These are phyloP conservation scores for Globisporangium lucens DNA, from an alignment of 352 stramenopile species.

Conservation along the genomic window DNA sequence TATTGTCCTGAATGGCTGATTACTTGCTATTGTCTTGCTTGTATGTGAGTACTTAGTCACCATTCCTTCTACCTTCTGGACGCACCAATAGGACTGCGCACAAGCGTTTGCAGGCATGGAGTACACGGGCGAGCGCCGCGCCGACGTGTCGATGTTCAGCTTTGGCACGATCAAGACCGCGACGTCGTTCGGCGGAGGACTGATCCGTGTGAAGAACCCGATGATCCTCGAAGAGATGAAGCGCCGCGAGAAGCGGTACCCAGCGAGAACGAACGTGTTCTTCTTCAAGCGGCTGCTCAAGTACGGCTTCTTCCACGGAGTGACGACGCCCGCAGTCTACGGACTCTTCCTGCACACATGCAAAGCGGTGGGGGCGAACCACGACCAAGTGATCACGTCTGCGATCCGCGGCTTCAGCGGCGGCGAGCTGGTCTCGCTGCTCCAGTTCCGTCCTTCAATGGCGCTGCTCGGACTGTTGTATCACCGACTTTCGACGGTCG, in stretches of 20 bases:
- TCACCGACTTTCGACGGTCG: slow-evolving; percentile 61
- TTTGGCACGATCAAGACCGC: slow-evolving; percentile 88
- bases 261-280: slow-evolving; percentile 56
- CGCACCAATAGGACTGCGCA: slow-evolving; percentile 47
- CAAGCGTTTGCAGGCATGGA: slow-evolving; percentile 63
- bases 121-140: slow-evolving; percentile 60
- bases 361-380: slow-evolving; percentile 57
- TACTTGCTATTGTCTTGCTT: not conserved
- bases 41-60: not conserved
- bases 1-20: not conserved
- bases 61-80: not conserved
- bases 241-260: slow-evolving; percentile 62
- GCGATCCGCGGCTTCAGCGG: slow-evolving; percentile 80
- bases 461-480: slow-evolving; percentile 68
- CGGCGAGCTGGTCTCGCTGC: slow-evolving; percentile 69
- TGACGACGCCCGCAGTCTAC: slow-evolving; percentile 69
- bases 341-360: slow-evolving; percentile 72
- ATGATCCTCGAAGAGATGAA: slow-evolving; percentile 64
- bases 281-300: slow-evolving; percentile 80
- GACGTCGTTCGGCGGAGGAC: slow-evolving; percentile 70
- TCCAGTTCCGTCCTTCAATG: slow-evolving; percentile 76
- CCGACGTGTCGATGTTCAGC: slow-evolving; percentile 83
- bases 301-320: slow-evolving; percentile 65
- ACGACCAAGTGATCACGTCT: slow-evolving; percentile 81
- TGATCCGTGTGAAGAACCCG: slow-evolving; percentile 61